Evolutionary conservation across 129 eudicot genomes (phyloP), one percentile per base, ranked within the genome.

Genomic region (Flaveria bidentis): DNA sequence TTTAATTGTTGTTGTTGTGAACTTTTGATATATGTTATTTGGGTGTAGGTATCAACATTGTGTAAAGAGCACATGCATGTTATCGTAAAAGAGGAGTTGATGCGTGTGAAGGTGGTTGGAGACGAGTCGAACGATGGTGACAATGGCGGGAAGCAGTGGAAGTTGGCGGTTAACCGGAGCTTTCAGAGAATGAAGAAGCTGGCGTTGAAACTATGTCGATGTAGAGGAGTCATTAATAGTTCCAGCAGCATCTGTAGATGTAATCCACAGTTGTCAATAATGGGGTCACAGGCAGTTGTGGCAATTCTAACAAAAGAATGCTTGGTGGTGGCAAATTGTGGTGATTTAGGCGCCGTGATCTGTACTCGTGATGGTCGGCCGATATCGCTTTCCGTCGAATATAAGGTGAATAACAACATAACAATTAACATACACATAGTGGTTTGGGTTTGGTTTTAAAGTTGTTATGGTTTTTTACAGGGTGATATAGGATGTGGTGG

Each of bases 301-400:
- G 78, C 85, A 11, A 23, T 87, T 15, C 7, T 85, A 10, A 80
- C 85, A 1, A 45, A 57, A 5, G 65, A 70, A 0, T 52, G 70
- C 50, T 71, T 85, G 14, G 55, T 85, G 16, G 87, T 82, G 2
- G 89, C 82, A 1, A 85, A 87, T 12, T 82, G 87, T 41, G 89
- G 92, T 3, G 88, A 82, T 41, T 87, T 87, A 14, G 81, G 84
- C 1, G 88, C 88, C 66, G 82, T 87, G 25, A 84, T 87, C 6
- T 74, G 75, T 26, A 26, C 28, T 52, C 87, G 92, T 28, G 69
- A 58, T 20, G 81, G 83, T 2, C 20, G 75, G 2, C 47, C 85
- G 7, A 3, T 87, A 2, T 84, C 82, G 0, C 82, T 87, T 7
- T 82, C 89, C 1, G 20, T 73, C 28, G 89, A 87, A 76, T 88